Evolutionary conservation across 2,329 filamentous ascomycete genomes (phyloP), one percentile per base, ranked within the genome.

Genomic region (Diatrype stigma): DNA sequence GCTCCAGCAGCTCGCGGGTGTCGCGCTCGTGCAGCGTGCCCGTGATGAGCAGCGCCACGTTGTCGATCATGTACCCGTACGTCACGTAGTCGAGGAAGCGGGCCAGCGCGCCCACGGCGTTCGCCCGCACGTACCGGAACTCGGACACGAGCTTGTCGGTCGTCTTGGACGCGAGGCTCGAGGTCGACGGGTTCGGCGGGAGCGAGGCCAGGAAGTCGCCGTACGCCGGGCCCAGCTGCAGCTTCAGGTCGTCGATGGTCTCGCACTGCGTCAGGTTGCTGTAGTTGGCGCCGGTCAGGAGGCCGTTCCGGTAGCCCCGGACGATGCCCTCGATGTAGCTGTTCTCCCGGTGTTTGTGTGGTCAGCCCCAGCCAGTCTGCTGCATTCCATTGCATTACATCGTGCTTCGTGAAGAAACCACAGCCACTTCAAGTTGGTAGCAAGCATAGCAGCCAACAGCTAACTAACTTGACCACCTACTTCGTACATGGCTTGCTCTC

Each of bases 51-150:
- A 99, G 86, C 37, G 95, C 94, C 48, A 99, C 91, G 65, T 99
- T 99, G 75, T 99, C 94, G 72, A 99, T 99, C 94, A 99, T 99
- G 79, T 99, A 99, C 56, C 92, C 93, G 70, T 99, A 99, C 1
- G 94, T 99, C 55, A 99, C 78, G 72, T 96, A 99, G 71, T 97
- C 91, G 83, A 99, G 91, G 72, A 99, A 99, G 68, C 90, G 91
- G 56, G 92, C 87, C 35, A 96, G 84, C 1, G 91, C 90, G 16
- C 94, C 94, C 2, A 90, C 90, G 26, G 93, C 89, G 67, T 99
- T 96, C 56, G 92, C 91, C 61, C 95, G 90, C 44, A 99, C 81
- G 70, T 99, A 99, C 67, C 91, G 87, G 71, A 99, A 99, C 71
- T 99, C 94, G 59, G 92, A 87, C 58, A 99, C 93, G 58, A 99